These are phyloP conservation scores for Mucor sp. DNA, from an alignment of 371 early-diverging fungal species.

Conservation along the genomic window DNA sequence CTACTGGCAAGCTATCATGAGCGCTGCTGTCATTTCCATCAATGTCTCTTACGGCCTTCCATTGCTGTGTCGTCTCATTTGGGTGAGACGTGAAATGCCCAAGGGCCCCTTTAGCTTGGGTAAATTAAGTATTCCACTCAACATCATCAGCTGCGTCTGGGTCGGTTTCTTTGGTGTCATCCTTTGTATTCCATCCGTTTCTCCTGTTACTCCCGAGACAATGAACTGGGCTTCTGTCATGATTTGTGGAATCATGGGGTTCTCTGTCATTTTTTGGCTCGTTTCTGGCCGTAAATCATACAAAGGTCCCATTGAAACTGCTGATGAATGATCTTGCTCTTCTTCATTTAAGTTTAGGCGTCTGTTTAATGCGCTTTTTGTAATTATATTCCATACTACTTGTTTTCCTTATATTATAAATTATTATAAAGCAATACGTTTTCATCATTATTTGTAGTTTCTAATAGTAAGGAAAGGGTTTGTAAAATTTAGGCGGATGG, in stretches of 20 bases:
- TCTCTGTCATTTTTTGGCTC: slow-evolving; percentile 28
- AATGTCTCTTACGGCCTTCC: slow-evolving; percentile 33
- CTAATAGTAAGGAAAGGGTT: no score
- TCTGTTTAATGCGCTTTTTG: neutral
- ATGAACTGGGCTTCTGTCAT: slow-evolving; percentile 39
- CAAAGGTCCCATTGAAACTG: slow-evolving; percentile 12
- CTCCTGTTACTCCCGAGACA: slow-evolving; percentile 21
- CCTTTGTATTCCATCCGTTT: slow-evolving; percentile 28
- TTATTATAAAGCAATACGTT: no score
- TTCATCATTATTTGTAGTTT: no score
- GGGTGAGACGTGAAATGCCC: slow-evolving; percentile 25
- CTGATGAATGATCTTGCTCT: neutral
- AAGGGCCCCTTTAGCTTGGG: slow-evolving; percentile 39
- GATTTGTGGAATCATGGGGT: slow-evolving; percentile 26
- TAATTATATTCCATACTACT: neutral
- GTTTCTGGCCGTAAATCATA: slow-evolving; percentile 21
- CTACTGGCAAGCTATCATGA: slow-evolving; percentile 37
- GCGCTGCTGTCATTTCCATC: slow-evolving; percentile 29
- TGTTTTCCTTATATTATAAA: no score
- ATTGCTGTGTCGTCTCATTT: slow-evolving; percentile 32
- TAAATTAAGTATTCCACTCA: slow-evolving; percentile 23
- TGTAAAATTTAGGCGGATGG: no score
- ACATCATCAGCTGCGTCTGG: slow-evolving; percentile 32
- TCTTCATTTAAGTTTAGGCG: neutral
- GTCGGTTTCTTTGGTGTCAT: slow-evolving; percentile 30